Evolutionary conservation across 202 grass and related monocot genomes (phyloP), one percentile per base, ranked within the genome.

Genomic region (Zoysia matrella): DNA sequence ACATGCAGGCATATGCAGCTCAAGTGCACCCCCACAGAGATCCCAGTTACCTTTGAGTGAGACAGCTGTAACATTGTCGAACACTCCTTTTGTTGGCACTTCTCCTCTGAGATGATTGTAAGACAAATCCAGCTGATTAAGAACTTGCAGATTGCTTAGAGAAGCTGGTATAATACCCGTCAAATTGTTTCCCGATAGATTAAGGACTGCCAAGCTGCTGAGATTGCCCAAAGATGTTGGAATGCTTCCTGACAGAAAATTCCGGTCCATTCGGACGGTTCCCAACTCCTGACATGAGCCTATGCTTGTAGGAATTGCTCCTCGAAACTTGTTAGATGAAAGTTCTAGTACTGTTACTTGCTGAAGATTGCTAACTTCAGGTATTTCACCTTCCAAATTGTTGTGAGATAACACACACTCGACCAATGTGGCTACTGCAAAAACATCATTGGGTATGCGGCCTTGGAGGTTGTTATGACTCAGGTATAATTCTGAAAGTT

Each of bases 161-260:
- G 60, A 7, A 43, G 5, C 11, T 13, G 90, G 90, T 63, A 92
- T 86, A 0, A 1, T 9, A 3, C 86, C 87, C 5, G 80, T 74
- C 0, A 89, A 40, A 11, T 70, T 87, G 44, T 92, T 92, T n/a
- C 49, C 10, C 11, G 86, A 77, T 70, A 87, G 52, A 76, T 84
- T 85, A 2, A 92, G 80, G 9, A 41, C 2, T 1, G 4, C 69
- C 48, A 92, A 15, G 14, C 67, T 69, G 12, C 8, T 80, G 40
- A 89, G 60, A 58, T 60, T 67, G 5, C 78, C 66, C 0, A 91
- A 55, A 48, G 16, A 79, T 5, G 9, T 1, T 3, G 89, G 82
- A 56, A 91, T 91, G 8, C 72, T 65, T 79, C 73, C 82, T 40
- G 57, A 61, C 6, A 91, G 81, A 30, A 75, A 62, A 66, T 91